phyloP scores from a whole-genome alignment of 768 basidiomycete species.

The Mycena belliarum region DNA sequence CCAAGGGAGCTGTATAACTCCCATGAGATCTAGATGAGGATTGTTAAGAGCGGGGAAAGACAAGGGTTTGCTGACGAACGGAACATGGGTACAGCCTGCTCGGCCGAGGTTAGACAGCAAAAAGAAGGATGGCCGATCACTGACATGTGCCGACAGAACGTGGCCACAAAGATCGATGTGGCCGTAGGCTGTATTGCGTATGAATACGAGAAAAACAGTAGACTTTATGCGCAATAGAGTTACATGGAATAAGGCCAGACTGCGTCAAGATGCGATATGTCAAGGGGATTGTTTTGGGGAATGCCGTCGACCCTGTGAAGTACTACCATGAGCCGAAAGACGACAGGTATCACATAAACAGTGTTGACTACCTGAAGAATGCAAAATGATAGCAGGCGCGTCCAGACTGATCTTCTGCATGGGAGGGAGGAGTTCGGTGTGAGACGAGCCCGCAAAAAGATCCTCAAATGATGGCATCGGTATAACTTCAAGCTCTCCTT shows the following conservation, averaged over 20 bases:
- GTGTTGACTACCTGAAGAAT: conserved; percentile 25
- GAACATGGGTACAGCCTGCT: conserved; percentile 20
- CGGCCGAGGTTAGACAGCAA: neutral
- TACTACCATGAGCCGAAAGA: neutral
- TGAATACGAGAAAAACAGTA: neutral
- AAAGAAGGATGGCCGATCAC: neutral
- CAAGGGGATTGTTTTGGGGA: conserved; percentile 17
- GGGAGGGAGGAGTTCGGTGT: neutral
- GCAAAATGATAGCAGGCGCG: conserved; percentile 24
- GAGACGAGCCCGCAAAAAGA: conserved; percentile 4
- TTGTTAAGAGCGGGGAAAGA: neutral
- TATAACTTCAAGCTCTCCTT: neutral
- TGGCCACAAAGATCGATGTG: conserved; percentile 23
- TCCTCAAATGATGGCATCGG: conserved; percentile 15
- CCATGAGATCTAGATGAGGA: conserved; percentile 19
- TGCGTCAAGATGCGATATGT: conserved; percentile 10
- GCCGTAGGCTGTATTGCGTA: conserved; percentile 17
- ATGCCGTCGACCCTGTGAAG: conserved; percentile 17
- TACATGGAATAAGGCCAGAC: conserved; percentile 16
- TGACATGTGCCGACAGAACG: conserved; percentile 13
- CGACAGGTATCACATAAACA: neutral
- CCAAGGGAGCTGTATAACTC: conserved; percentile 18
- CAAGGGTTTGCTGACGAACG: conserved; percentile 9
- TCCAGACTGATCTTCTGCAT: conserved; percentile 3
- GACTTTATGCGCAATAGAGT: neutral